Evolutionary conservation across 345 rosid genomes (phyloP).

Genomic region (Eucalyptus albens): DNA sequence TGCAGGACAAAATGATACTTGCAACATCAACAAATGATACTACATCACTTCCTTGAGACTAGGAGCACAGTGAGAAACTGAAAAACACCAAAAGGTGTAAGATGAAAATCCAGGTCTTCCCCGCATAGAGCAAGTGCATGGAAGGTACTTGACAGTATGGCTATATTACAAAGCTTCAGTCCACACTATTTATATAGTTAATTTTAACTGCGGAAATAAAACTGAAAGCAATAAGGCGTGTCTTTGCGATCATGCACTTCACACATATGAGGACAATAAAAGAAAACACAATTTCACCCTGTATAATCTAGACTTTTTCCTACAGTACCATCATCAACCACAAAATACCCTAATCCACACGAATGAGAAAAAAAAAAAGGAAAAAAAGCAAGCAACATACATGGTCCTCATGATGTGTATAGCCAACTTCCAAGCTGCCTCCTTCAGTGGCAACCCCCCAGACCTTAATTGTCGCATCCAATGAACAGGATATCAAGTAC

Average conservation of each 20-base stretch:
- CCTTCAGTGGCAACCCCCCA: slow-evolving; percentile 23
- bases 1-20: neutral
- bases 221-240: rapidly evolving
- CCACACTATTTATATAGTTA: neutral
- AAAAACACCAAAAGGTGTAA: neutral
- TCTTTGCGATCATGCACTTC: neutral
- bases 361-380: rapidly evolving
- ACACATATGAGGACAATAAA: neutral
- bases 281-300: neutral
- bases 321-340: neutral
- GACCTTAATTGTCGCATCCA: slow-evolving; percentile 40
- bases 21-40: neutral
- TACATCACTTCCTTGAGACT: neutral
- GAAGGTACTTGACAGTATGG: neutral
- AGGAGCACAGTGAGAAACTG: neutral
- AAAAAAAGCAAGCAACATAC: neutral
- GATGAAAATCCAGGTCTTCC: neutral
- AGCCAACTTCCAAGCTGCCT: slow-evolving; percentile 7
- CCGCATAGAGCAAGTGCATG: neutral
- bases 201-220: neutral
- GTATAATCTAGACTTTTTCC: neutral
- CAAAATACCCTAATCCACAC: neutral
- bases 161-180: neutral
- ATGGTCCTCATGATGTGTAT: slow-evolving; percentile 13
- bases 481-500: slow-evolving; percentile 40